These are phyloP conservation scores for Fusarium proliferatum DNA, from an alignment of 2,329 filamentous ascomycete species.

Conservation along the genomic window DNA sequence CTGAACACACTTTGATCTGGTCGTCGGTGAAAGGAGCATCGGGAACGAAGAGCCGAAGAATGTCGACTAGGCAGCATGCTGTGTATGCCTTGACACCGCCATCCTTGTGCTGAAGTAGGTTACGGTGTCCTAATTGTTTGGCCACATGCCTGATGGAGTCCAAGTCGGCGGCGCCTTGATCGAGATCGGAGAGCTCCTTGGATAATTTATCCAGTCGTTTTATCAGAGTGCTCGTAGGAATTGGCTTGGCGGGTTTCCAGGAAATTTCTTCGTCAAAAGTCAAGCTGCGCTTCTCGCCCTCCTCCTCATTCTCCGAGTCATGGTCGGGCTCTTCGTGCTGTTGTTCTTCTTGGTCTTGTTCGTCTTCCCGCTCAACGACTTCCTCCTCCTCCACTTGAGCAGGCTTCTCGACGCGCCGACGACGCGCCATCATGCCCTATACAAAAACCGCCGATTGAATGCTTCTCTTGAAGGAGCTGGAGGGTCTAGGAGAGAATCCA, in stretches of 20 bases:
- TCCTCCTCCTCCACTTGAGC: slow-evolving; percentile 45
- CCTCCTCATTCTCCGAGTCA: slow-evolving; percentile 40
- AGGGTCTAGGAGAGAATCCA: background rate
- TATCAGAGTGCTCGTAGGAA: slow-evolving; percentile 84
- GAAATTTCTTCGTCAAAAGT: slow-evolving; percentile 87
- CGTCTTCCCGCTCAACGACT: slow-evolving; percentile 43
- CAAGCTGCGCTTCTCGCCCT: slow-evolving; percentile 59
- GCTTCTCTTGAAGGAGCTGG: background rate
- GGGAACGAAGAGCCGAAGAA: slow-evolving; percentile 91
- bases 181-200: slow-evolving; percentile 84
- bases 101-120: slow-evolving; percentile 91
- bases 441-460: slow-evolving; percentile 3
- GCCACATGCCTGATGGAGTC: slow-evolving; percentile 87
- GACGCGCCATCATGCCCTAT: slow-evolving; percentile 51
- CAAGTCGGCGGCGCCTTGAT: slow-evolving; percentile 86
- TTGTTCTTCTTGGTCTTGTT: slow-evolving; percentile 29
- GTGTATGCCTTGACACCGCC: slow-evolving; percentile 91
- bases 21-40: slow-evolving; percentile 92
- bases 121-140: slow-evolving; percentile 83
- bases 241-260: slow-evolving; percentile 92
- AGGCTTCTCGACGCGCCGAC: slow-evolving; percentile 50
- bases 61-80: slow-evolving; percentile 90
- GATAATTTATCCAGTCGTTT: slow-evolving; percentile 82
- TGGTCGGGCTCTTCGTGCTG: slow-evolving; percentile 29
- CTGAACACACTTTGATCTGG: slow-evolving; percentile 80